Base-by-base conservation (phyloP, 2,329 filamentous ascomycete genomes). In the Dothideomycetes sp. region DNA sequence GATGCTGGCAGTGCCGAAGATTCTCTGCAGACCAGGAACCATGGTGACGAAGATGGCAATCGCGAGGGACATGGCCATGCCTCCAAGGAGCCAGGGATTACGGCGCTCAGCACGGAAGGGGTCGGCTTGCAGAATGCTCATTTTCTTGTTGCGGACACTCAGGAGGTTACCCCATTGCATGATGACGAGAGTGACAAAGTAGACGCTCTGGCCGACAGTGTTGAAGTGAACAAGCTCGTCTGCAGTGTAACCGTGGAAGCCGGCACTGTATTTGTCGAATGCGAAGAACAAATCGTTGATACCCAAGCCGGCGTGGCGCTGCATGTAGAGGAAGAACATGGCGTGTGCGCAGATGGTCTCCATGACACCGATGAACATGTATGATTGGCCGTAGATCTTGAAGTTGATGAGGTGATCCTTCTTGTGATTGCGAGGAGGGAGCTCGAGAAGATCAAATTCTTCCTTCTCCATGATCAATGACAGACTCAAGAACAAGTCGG, bases 241-340 rank as follows among this genome's bases (percentile, higher is more conserved):
- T 8, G 55, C 33, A 0, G 63, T 61, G 53, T 72, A 71, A 0
- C 69, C 69, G 42, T 66, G 62, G 47, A 70, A 73, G 3, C 69
- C 69, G 1, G 60, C 66, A 0, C 56, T 45, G 51, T 70, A 73
- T 0, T 56, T 56, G 34, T 72, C 67, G 31, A 70, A 73, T 0
- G 65, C 57, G 49, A 74, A 69, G 48, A 72, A 64, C 9, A 75
- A 63, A 5, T 65, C 59, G 10, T 51, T 50, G 33, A 69, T 55
- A 0, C 70, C 64, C 27, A 75, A 70, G 5, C 63, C 59, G 1
- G 69, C 68, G 31, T 65, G 52, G 10, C 52, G 59, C 54, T 61
- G 70, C 59, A 68, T 63, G 57, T 73, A 74, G 0, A 72, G 46
- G 56, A 72, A 74, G 53, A 66, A 73, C 70, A 74, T 73, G 45